Base-by-base conservation (phyloP, 1,284 basidiomycete species). In the Trichosporon coremiiforme region DNA sequence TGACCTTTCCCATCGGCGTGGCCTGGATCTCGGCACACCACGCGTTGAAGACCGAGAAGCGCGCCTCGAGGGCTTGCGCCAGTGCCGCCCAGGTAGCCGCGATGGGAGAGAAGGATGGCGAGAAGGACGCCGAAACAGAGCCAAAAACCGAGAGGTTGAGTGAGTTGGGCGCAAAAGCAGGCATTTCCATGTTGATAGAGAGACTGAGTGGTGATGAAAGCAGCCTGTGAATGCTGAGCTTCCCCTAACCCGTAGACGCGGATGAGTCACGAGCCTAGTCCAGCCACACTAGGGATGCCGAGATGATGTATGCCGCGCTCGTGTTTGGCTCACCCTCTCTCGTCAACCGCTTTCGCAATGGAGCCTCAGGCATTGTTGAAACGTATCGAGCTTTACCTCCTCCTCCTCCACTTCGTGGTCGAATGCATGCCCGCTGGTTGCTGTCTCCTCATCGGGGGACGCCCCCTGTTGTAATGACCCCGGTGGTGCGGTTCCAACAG, bases 11-110 rank as follows among this genome's bases (percentile, higher is more conserved):
- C 5, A n/a, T 7, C 13, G 57, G 57, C 57, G 29, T 60, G 29
- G 57, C 29, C 15, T 60, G 57, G 2, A 60, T 15, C 9, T 60
- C 57, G 57, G 57, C 57, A 15, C 57, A 60, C 57, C 57, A 60
- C 7, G 57, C 29, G 57, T 60, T 60, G 57, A 60, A 60, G 57
- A 31, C 57, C 57, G 57, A 31, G 57, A n/a, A 60, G 15, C 57
- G 57, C 31, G 57, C 57, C 7, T 15, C 29, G 31, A 60, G 1
- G 29, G 29, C 29, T 0, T 31, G 57, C 4, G 31, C 12, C 6
- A 60, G 57, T 7, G 29, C 31, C 1, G 57, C 8, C 57, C 57
- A 60, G 4, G 31, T 8, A 0, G 17, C 57, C 15, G 57, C 57
- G 29, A 35, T 4, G 13, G 17, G 4, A 31, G 15, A n/a, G 57